phyloP scores from a whole-genome alignment of 768 basidiomycete species.

The Asterophora lycoperdoides region DNA sequence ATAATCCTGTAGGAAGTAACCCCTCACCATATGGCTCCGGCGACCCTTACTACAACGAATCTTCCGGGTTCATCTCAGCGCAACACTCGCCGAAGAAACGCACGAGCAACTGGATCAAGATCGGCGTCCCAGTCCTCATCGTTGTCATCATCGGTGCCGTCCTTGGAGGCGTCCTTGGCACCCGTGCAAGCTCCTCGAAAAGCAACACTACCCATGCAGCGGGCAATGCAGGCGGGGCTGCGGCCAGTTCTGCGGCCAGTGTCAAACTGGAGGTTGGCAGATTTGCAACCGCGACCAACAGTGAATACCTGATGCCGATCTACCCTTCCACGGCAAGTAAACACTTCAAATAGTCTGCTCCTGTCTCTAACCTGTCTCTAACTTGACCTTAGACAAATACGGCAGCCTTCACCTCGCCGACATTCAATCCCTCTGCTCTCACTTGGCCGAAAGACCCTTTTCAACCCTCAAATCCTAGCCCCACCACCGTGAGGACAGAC shows the following conservation, averaged over 20 bases:
- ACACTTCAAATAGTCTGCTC: not conserved
- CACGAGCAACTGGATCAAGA: slow-evolving; percentile 68
- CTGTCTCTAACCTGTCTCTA: not conserved
- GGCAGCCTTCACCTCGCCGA: slow-evolving; percentile 66
- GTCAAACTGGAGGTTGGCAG: slow-evolving; percentile 58
- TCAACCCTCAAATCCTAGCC: slow-evolving; percentile 55
- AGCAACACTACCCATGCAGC: slow-evolving; percentile 29
- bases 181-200: slow-evolving; percentile 37
- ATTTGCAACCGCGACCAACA: slow-evolving; percentile 77
- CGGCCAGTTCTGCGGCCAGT: slow-evolving; percentile 53
- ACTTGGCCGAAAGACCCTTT: slow-evolving; percentile 83
- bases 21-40: slow-evolving; percentile 44
- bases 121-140: slow-evolving; percentile 64
- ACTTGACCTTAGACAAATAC: slow-evolving; percentile 60
- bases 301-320: slow-evolving; percentile 73
- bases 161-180: slow-evolving; percentile 78
- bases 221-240: slow-evolving; percentile 38
- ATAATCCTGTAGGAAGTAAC: slow-evolving; percentile 22
- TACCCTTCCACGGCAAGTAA: slow-evolving; percentile 84
- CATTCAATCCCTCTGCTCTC: slow-evolving; percentile 58
- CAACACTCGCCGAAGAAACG: slow-evolving; percentile 41
- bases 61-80: slow-evolving; percentile 66
- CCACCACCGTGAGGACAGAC: slow-evolving; percentile 63
- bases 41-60: slow-evolving; percentile 66
- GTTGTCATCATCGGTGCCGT: slow-evolving; percentile 64